Evolutionary conservation across 2,329 filamentous ascomycete species (phyloP).

Genomic region (Colletotrichum acutatum): DNA sequence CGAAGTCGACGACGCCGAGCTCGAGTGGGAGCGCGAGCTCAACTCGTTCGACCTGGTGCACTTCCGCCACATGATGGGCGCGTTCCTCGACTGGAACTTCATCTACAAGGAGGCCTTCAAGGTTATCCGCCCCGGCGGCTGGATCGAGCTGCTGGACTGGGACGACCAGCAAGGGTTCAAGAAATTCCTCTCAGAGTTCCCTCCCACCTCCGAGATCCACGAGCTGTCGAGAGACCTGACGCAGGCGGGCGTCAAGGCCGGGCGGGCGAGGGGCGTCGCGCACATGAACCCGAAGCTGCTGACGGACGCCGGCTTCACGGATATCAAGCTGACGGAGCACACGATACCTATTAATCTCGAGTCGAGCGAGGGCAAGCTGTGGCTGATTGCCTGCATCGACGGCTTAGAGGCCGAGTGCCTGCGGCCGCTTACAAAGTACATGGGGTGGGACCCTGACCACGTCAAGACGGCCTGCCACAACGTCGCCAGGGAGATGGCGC

Average conservation of each 20-base stretch:
- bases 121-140: slow-evolving; percentile 67
- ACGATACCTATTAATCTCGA: slow-evolving; percentile 59
- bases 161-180: slow-evolving; percentile 52
- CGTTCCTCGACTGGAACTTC: slow-evolving; percentile 66
- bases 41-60: slow-evolving; percentile 68
- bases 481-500: slow-evolving; percentile 59
- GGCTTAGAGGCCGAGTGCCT: slow-evolving; percentile 60
- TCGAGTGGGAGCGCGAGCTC: slow-evolving; percentile 65
- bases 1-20: slow-evolving; percentile 68
- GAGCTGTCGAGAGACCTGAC: slow-evolving; percentile 53
- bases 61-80: slow-evolving; percentile 64
- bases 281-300: slow-evolving; percentile 59
- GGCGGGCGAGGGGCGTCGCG: slow-evolving; percentile 55
- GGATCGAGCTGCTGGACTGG: slow-evolving; percentile 67
- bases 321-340: slow-evolving; percentile 59
- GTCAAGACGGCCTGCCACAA: slow-evolving; percentile 59
- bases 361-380: slow-evolving; percentile 61
- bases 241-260: slow-evolving; percentile 56
- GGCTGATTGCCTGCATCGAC: slow-evolving; percentile 63
- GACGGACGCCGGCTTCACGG: slow-evolving; percentile 61
- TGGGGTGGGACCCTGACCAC: slow-evolving; percentile 62
- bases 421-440: slow-evolving; percentile 62
- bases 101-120: slow-evolving; percentile 64
- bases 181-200: slow-evolving; percentile 53
- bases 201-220: slow-evolving; percentile 57